phyloP scores from a whole-genome alignment of 495 filamentous ascomycete species.

The Aeminium ludgeri region DNA sequence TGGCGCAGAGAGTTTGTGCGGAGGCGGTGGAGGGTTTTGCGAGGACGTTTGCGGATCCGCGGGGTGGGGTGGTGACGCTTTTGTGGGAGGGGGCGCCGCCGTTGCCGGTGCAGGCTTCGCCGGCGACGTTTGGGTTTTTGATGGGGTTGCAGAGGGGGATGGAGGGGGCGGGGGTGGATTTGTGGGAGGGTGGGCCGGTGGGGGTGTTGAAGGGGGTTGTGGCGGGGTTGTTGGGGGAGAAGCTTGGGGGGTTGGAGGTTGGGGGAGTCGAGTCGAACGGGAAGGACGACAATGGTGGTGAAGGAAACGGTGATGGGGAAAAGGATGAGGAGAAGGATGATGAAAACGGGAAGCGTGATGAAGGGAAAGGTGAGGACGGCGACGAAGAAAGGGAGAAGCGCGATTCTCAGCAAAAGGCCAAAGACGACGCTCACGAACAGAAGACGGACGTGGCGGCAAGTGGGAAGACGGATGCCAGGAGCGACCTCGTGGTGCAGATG shows the following conservation, averaged over 20 bases:
- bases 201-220: slow-evolving; percentile 37
- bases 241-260: too few relatives aligned
- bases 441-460: too few relatives aligned
- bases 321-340: slow-evolving; percentile 3
- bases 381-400: slow-evolving; percentile 2
- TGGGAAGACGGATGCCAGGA: too few relatives aligned
- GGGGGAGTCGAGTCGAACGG: too few relatives aligned
- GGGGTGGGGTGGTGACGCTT: too few relatives aligned
- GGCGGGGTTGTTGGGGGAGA: slow-evolving; percentile 10
- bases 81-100: slow-evolving; percentile 67
- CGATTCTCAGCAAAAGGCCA: too few relatives aligned
- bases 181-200: slow-evolving; percentile 67
- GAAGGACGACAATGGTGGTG: too few relatives aligned
- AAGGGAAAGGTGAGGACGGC: slow-evolving; percentile 6
- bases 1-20: too few relatives aligned
- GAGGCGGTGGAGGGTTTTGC: too few relatives aligned
- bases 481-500: slow-evolving; percentile 43
- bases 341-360: slow-evolving; percentile 11
- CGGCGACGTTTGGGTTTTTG: slow-evolving; percentile 57
- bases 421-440: too few relatives aligned
- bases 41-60: too few relatives aligned
- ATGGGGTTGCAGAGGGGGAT: slow-evolving; percentile 47
- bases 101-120: slow-evolving; percentile 68
- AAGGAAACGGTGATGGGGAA: too few relatives aligned
- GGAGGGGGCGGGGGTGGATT: slow-evolving; percentile 51